Conservation (phyloP, 2,329 filamentous ascomycete genomes). For the Alternaria sp. region DNA sequence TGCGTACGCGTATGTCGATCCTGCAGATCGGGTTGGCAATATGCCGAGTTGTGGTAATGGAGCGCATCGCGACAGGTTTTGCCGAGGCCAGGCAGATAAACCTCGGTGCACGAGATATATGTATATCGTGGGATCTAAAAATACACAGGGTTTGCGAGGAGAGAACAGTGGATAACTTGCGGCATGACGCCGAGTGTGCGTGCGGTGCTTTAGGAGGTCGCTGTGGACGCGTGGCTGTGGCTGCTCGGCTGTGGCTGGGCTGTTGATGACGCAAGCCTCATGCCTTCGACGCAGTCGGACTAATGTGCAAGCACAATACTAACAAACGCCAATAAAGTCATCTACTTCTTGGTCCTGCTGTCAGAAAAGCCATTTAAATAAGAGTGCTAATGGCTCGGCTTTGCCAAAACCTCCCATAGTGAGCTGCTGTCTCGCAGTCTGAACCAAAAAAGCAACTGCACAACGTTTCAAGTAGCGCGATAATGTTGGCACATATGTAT, state of each 20-base stretch:
- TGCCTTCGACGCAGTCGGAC: neutral
- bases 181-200: neutral
- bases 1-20: constrained; percentile 8
- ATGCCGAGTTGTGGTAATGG: constrained; percentile 4
- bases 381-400: neutral
- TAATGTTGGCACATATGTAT: neutral
- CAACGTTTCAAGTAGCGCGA: neutral
- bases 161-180: neutral
- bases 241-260: constrained; percentile 10
- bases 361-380: neutral
- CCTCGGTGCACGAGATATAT: neutral
- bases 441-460: neutral
- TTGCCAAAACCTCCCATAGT: neutral
- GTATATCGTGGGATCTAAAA: constrained; percentile 6
- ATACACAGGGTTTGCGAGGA: neutral
- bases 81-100: neutral
- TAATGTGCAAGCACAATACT: neutral
- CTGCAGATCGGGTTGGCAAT: constrained; percentile 10
- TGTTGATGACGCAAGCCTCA: constrained; percentile 10
- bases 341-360: neutral
- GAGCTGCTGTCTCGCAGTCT: neutral
- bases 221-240: constrained; percentile 15
- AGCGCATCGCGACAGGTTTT: constrained; percentile 5
- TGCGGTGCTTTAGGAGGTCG: neutral
- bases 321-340: neutral